Evolutionary conservation across 768 basidiomycete species (phyloP).

Genomic region (Termitomyces sp.): DNA sequence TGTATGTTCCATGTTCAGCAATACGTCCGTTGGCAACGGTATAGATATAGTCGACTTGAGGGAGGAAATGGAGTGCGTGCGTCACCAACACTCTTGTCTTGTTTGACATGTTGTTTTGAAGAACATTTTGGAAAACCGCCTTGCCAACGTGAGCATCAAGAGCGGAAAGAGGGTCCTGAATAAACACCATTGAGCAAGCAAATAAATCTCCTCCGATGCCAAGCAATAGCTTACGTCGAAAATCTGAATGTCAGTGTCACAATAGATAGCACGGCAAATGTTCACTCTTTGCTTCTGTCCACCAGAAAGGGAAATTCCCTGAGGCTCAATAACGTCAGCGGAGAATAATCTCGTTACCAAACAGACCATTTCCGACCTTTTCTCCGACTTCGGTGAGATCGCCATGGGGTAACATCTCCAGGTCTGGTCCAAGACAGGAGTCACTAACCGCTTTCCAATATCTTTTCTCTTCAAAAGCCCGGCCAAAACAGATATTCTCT

Average conservation of each 20-base stretch:
- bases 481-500: conserved; percentile 87
- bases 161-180: conserved; percentile 78
- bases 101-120: conserved; percentile 51
- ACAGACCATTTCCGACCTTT: conserved; percentile 27
- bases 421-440: conserved; percentile 74
- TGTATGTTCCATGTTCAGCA: conserved; percentile 75
- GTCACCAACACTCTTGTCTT: conserved; percentile 90
- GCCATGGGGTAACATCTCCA: conserved; percentile 69
- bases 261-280: conserved; percentile 85
- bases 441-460: conserved; percentile 80
- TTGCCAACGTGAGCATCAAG: conserved; percentile 92
- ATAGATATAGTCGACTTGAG: conserved; percentile 82
- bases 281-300: conserved; percentile 78
- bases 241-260: conserved; percentile 78
- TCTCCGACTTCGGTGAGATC: conserved; percentile 86
- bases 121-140: conserved; percentile 78
- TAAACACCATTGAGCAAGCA: not conserved
- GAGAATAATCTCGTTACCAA: not conserved
- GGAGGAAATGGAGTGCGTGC: conserved; percentile 86
- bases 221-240: conserved; percentile 51
- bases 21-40: conserved; percentile 73
- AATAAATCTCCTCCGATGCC: not conserved
- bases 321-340: not conserved
- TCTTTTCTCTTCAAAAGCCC: conserved; percentile 70
- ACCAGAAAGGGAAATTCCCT: conserved; percentile 84